Conservation (phyloP, 768 basidiomycete species). For the Erythrobasidium yunnanense region DNA sequence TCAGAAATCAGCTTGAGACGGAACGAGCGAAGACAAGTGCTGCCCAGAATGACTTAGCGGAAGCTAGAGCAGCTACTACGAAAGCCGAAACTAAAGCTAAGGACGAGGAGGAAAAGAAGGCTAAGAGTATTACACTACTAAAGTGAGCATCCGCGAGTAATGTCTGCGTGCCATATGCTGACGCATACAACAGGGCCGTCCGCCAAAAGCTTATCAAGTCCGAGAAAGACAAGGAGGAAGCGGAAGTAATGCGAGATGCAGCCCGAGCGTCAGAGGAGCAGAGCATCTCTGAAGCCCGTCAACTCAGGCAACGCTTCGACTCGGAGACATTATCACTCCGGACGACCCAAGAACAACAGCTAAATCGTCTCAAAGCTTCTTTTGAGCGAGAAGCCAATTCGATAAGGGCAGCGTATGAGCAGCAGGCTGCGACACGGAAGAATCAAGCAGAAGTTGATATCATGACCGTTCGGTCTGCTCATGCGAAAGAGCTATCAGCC, state of each 20-base stretch:
- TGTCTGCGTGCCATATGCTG: neutral
- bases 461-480: conserved; percentile 59
- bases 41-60: conserved; percentile 6
- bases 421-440: conserved; percentile 55
- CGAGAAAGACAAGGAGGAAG: conserved; percentile 59
- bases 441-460: conserved; percentile 69
- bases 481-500: conserved; percentile 56
- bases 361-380: conserved; percentile 44
- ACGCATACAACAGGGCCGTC: conserved; percentile 54
- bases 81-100: conserved; percentile 53
- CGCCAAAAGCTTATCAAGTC: conserved; percentile 91
- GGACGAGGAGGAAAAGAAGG: conserved; percentile 94
- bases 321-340: conserved; percentile 1
- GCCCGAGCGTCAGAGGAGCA: conserved; percentile 23
- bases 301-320: conserved; percentile 9
- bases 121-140: conserved; percentile 79
- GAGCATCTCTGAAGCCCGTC: neutral
- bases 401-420: conserved; percentile 49
- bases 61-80: conserved; percentile 36
- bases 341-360: conserved; percentile 40
- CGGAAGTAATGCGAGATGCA: conserved; percentile 40
- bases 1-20: neutral
- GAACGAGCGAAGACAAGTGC: neutral
- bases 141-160: conserved; percentile 46
- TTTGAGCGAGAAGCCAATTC: conserved; percentile 37